These are phyloP conservation scores for Casaregolazyma suthepensis DNA, from an alignment of 1,139 yeast species.

Conservation along the genomic window DNA sequence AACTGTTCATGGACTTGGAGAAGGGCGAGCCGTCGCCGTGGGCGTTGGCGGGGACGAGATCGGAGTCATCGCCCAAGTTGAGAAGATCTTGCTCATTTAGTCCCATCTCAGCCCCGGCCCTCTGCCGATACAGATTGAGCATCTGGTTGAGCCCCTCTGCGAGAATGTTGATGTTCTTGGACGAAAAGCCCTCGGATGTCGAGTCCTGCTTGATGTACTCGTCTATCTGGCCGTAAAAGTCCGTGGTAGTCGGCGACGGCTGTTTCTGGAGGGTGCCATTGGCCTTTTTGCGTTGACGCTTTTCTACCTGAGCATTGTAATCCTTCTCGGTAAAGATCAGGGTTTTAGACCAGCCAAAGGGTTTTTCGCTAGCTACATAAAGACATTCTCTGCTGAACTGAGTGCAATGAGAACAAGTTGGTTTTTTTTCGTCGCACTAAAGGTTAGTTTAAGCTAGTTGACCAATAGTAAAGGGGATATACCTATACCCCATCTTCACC, in stretches of 20 bases:
- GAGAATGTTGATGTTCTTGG: not conserved
- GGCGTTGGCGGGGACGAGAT: not conserved
- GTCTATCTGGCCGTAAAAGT: constrained; percentile 1
- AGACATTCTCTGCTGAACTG: constrained; percentile 45
- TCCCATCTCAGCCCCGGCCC: constrained; percentile 4
- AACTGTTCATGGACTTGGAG: not conserved
- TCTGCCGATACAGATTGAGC: constrained; percentile 3
- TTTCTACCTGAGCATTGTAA: constrained; percentile 1
- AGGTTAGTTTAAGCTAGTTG: not conserved
- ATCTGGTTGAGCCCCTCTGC: constrained; percentile 4
- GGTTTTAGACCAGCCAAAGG: constrained; percentile 1
- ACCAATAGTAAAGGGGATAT: not conserved
- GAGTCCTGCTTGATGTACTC: not conserved
- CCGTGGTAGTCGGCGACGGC: not conserved
- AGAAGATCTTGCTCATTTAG: constrained; percentile 2
- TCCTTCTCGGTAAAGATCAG: constrained; percentile 3
- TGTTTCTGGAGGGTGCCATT: not conserved
- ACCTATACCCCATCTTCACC: too few species aligned
- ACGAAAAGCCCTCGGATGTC: not conserved
- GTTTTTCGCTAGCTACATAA: constrained; percentile 27
- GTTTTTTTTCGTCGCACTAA: constrained; percentile 54
- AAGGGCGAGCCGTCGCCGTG: not conserved
- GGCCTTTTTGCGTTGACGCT: not conserved
- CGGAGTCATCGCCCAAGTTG: not conserved
- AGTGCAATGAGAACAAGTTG: constrained; percentile 53